Evolutionary conservation across 352 stramenopile genomes (phyloP).

Genomic region (Globisporangium irregulare): DNA sequence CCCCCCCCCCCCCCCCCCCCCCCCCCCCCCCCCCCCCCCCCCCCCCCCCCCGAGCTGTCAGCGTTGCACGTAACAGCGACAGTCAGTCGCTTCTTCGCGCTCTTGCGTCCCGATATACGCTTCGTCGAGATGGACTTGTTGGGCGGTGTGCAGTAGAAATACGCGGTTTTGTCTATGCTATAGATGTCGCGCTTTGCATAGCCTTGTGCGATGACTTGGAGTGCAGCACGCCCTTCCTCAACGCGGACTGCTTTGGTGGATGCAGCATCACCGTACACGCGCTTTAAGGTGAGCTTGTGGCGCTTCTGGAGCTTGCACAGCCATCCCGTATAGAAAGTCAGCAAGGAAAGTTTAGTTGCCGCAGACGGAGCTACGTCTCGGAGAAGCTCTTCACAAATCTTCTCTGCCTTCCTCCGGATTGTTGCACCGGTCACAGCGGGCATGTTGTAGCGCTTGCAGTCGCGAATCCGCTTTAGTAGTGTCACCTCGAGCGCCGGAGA

Average conservation of each 20-base stretch:
- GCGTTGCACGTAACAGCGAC: slow-evolving; percentile 6
- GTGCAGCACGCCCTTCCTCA: not conserved
- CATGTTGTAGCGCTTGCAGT: not conserved
- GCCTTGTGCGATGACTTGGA: slow-evolving; percentile 5
- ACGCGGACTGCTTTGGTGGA: slow-evolving; percentile 7
- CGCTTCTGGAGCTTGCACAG: slow-evolving; percentile 17
- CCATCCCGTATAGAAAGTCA: slow-evolving; percentile 31
- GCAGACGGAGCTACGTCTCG: not conserved
- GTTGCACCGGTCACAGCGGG: not conserved
- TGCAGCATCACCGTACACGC: slow-evolving; percentile 11
- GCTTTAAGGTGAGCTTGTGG: slow-evolving; percentile 14
- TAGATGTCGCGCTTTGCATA: slow-evolving; percentile 16
- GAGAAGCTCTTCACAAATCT: not conserved
- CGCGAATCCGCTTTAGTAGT: too few relatives aligned
- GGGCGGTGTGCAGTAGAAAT: slow-evolving; percentile 16
- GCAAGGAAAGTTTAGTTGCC: not conserved
- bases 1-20: too few relatives aligned
- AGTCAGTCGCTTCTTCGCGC: slow-evolving; percentile 10
- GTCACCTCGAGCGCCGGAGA: too few relatives aligned
- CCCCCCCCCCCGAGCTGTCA: too few relatives aligned
- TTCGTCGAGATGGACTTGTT: slow-evolving; percentile 6
- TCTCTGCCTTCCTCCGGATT: not conserved
- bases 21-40: too few relatives aligned
- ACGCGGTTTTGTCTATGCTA: slow-evolving; percentile 23
- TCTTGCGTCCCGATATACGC: slow-evolving; percentile 2